Conservation (phyloP, 1,284 basidiomycete genomes). For the Apiotrichum sp. region DNA sequence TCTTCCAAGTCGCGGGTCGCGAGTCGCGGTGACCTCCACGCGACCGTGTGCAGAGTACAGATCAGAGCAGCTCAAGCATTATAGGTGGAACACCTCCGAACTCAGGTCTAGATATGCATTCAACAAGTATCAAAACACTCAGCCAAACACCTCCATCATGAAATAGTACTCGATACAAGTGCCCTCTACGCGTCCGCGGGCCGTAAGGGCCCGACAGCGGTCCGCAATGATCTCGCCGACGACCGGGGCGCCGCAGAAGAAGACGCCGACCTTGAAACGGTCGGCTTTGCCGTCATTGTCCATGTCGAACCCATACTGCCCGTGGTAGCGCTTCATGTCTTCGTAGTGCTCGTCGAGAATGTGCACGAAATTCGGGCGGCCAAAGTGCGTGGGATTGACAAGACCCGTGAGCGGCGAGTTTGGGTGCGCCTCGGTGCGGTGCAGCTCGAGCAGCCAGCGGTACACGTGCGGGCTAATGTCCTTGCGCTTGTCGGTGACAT, state of each 20-base stretch:
- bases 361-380: slow-evolving; percentile 27
- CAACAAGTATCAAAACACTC: neutral
- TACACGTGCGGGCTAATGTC: slow-evolving; percentile 1
- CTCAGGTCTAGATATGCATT: too few species aligned
- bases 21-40: too few species aligned
- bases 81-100: too few species aligned
- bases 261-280: slow-evolving; percentile 29
- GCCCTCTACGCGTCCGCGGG: slow-evolving; percentile 19
- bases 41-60: too few species aligned
- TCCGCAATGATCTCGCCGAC: slow-evolving; percentile 32
- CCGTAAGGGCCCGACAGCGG: slow-evolving; percentile 24
- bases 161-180: slow-evolving; percentile 26
- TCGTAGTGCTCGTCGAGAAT: slow-evolving; percentile 30
- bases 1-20: too few species aligned
- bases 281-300: slow-evolving; percentile 14
- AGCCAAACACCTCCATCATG: slow-evolving; percentile 4
- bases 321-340: slow-evolving; percentile 21
- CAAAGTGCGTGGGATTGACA: slow-evolving; percentile 27
- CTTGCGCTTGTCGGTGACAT: neutral
- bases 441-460: slow-evolving; percentile 12
- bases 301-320: slow-evolving; percentile 7
- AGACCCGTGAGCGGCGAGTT: slow-evolving; percentile 25
- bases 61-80: too few species aligned
- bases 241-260: slow-evolving; percentile 30
- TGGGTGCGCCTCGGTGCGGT: slow-evolving; percentile 10